Evolutionary conservation across 139 green algal genomes (phyloP).

Genomic region (Coelastrella sp.): DNA sequence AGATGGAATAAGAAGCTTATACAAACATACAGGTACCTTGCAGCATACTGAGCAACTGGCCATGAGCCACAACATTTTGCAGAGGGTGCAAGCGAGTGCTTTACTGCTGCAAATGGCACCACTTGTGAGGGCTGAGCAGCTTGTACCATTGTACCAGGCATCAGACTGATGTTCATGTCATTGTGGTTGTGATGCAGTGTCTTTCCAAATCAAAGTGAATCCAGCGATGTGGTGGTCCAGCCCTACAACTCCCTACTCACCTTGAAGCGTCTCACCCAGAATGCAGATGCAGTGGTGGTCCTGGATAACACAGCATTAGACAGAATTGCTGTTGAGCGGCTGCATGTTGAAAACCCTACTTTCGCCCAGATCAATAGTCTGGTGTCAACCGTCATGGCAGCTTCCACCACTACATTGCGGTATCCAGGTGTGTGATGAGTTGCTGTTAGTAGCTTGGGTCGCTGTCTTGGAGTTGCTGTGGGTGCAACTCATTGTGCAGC

Average conservation of each 20-base stretch:
- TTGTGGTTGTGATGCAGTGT: slow-evolving; percentile 79
- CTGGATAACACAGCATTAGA: slow-evolving; percentile 94
- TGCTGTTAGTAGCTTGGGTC: too few relatives aligned
- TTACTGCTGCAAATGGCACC: too few relatives aligned
- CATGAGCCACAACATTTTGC: too few relatives aligned
- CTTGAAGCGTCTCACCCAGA: slow-evolving; percentile 95
- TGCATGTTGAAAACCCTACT: slow-evolving; percentile 74
- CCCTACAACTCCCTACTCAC: slow-evolving; percentile 99
- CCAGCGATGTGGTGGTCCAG: slow-evolving; percentile 97
- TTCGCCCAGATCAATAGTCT: slow-evolving; percentile 96
- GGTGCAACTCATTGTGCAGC: too few relatives aligned
- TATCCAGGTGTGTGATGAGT: slow-evolving; percentile 81
- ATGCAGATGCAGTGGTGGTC: slow-evolving; percentile 94
- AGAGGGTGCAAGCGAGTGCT: too few relatives aligned
- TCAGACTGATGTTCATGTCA: too few relatives aligned
- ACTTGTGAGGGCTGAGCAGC: too few relatives aligned
- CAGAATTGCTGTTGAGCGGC: slow-evolving; percentile 87
- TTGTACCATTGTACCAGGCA: too few relatives aligned
- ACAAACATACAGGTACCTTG: slow-evolving; percentile 88
- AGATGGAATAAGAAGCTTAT: slow-evolving; percentile 96
- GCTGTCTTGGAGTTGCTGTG: too few relatives aligned
- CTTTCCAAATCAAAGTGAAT: slow-evolving; percentile 98
- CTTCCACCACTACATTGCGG: slow-evolving; percentile 95
- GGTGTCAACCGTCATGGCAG: slow-evolving; percentile 98
- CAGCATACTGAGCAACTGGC: too few relatives aligned